A percentile compares a stretch with the other conserved stretches of the same genome.
phyloP scores from a whole-genome alignment of 2,329 filamentous ascomycete species.

The Hymenoscyphus albidus region DNA sequence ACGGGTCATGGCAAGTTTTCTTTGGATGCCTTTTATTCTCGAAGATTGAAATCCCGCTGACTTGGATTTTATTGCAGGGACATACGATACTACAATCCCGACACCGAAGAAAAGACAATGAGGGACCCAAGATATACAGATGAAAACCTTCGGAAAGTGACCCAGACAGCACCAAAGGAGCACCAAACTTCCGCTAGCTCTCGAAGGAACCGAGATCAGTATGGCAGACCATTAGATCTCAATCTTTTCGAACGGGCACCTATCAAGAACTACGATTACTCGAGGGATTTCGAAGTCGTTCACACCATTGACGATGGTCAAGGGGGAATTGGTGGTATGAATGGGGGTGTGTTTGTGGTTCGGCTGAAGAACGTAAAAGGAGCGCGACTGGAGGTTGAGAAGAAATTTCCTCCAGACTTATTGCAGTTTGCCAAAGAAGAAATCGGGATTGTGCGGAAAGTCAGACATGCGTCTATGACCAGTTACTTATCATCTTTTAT shows the following conservation, averaged over 20 bases:
- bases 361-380: slow-evolving; percentile 14
- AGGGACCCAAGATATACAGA: slow-evolving; percentile 14
- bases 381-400: background rate
- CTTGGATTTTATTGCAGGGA: background rate
- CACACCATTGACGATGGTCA: slow-evolving; percentile 26
- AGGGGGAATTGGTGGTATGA: slow-evolving; percentile 29
- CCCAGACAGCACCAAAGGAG: background rate
- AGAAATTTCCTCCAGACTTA: slow-evolving; percentile 18
- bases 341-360: slow-evolving; percentile 20
- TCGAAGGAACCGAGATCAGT: background rate
- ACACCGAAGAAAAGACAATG: slow-evolving; percentile 4
- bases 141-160: background rate
- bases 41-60: too few relatives aligned
- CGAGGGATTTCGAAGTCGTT: slow-evolving; percentile 24
- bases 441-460: background rate
- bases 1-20: background rate
- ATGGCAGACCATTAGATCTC: slow-evolving; percentile 6
- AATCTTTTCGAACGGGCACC: slow-evolving; percentile 2
- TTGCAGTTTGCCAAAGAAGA: background rate
- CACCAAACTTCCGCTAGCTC: slow-evolving; percentile 8
- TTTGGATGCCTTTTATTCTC: too few relatives aligned
- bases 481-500: slow-evolving; percentile 26
- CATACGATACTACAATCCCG: slow-evolving; percentile 19
- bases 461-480: slow-evolving; percentile 15
- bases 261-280: slow-evolving; percentile 15